phyloP scores from a whole-genome alignment of 352 stramenopile genomes.

The Phytophthora chlamydospora region DNA sequence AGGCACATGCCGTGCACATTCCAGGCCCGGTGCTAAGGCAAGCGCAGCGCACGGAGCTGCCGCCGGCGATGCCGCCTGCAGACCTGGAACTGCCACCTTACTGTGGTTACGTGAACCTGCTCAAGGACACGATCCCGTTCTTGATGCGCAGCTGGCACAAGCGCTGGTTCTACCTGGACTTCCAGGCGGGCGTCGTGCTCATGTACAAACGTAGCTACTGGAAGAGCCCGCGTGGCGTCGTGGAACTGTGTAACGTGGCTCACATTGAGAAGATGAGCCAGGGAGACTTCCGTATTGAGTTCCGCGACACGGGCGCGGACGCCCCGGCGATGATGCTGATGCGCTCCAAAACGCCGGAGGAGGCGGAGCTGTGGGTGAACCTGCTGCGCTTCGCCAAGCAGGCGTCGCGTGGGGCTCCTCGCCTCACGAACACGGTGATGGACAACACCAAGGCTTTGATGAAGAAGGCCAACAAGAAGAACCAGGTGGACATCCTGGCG shows the following conservation, averaged over 20 bases:
- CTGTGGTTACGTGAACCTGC: slow-evolving; percentile 75
- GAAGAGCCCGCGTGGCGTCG: slow-evolving; percentile 71
- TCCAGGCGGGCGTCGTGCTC: slow-evolving; percentile 67
- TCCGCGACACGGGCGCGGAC: slow-evolving; percentile 43
- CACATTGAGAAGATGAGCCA: slow-evolving; percentile 76
- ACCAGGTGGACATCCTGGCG: slow-evolving; percentile 51
- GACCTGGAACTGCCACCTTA: slow-evolving; percentile 68
- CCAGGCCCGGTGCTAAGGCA: slow-evolving; percentile 31
- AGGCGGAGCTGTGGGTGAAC: slow-evolving; percentile 79
- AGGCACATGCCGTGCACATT: slow-evolving; percentile 34
- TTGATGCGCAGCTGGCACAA: slow-evolving; percentile 83
- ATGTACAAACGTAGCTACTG: slow-evolving; percentile 90
- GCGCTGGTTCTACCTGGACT: slow-evolving; percentile 85
- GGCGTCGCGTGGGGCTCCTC: slow-evolving; percentile 35
- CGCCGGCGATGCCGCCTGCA: slow-evolving; percentile 34
- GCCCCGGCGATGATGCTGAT: slow-evolving; percentile 61
- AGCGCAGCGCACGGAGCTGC: slow-evolving; percentile 37
- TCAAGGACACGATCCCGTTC: slow-evolving; percentile 80
- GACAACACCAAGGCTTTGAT: slow-evolving; percentile 38
- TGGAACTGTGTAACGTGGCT: slow-evolving; percentile 70
- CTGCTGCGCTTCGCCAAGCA: slow-evolving; percentile 72
- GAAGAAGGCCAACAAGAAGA: slow-evolving; percentile 52
- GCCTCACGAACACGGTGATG: slow-evolving; percentile 32
- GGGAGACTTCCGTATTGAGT: slow-evolving; percentile 72
- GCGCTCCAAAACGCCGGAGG: slow-evolving; percentile 58